Evolutionary conservation across 768 basidiomycete species (phyloP), one percentile per base, ranked within the genome.

Genomic region (Termitomyces sp.): DNA sequence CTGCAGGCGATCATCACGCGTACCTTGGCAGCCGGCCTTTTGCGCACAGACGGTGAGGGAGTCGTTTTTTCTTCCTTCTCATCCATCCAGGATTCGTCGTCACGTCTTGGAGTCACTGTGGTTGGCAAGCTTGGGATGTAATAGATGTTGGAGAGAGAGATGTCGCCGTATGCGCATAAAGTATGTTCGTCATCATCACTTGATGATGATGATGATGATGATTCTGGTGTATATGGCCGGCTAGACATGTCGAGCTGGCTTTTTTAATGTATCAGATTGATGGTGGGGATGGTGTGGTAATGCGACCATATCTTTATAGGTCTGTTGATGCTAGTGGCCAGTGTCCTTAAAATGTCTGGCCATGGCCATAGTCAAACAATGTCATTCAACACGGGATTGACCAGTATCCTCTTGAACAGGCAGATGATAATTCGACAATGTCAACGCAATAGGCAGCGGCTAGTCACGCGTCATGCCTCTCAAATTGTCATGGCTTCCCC

Each of bases 151-250:
- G 73, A 65, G 1, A 76, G 67, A 1, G 78, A 77, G 26, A 80
- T 74, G 26, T 81, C 77, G 8, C 81, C 80, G 42, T 70, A 81
- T 13, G 70, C 76, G 28, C 66, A 71, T 44, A 83, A 61, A 0
- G 72, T 75, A 60, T 80, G 63, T 57, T 75, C 72, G 18, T 77
- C 72, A n/a, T 70, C 72, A 28, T 43, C 18, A 26, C 48, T 43
- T n/a, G 55, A 53, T 10, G 38, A 35, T 35, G 38, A 53, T 10
- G 38, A 35, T 35, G 38, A 35, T 35, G 33, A 53, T 14, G 56
- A 56, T 38, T 24, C 46, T 6, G 50, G 56, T 40, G 57, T 61
- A 8, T 35, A 51, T 14, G 46, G 54, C 45, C 45, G 46, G 18
- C n/a, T 33, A 54, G 26, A 54, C 40, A 45, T 14, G 7, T n/a